Conservation (phyloP, 1,284 basidiomycete genomes). For the Malassezia sp. region DNA sequence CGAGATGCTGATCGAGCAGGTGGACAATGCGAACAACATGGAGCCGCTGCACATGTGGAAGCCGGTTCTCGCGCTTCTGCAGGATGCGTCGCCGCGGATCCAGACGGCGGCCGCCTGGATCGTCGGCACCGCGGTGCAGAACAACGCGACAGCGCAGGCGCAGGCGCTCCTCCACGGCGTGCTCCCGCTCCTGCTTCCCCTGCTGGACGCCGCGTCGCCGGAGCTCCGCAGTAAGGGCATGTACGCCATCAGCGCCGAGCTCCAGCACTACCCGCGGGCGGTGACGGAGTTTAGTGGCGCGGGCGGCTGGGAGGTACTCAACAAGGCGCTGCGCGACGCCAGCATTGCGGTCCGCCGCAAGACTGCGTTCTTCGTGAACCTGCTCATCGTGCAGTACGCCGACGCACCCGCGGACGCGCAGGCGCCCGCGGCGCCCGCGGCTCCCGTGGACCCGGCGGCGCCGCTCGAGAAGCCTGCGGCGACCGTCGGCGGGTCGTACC, state of each 20-base stretch:
- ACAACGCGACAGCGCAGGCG: conserved; percentile 76
- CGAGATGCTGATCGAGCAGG: conserved; percentile 87
- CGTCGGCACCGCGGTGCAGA: conserved; percentile 83
- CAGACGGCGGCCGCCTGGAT: conserved; percentile 75
- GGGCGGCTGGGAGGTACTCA: conserved; percentile 63
- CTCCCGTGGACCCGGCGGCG: conserved; percentile 29
- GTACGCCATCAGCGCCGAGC: conserved; percentile 69
- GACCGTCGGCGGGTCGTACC: conserved; percentile 29
- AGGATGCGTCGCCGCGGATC: conserved; percentile 52
- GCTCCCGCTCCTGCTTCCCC: conserved; percentile 51
- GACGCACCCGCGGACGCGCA: conserved; percentile 4
- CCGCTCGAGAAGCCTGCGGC: conserved; percentile 43
- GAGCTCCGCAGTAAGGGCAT: conserved; percentile 59
- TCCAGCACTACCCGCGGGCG: conserved; percentile 70
- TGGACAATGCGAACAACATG: conserved; percentile 93
- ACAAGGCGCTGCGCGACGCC: conserved; percentile 58
- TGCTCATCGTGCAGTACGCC: conserved; percentile 58
- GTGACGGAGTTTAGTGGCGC: conserved; percentile 55
- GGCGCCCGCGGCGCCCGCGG: conserved; percentile 45
- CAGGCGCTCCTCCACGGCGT: conserved; percentile 58
- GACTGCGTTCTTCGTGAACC: conserved; percentile 68
- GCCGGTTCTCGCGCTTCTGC: conserved; percentile 61
- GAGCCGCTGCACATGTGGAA: conserved; percentile 75
- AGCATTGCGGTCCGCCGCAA: conserved; percentile 70
- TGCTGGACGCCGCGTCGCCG: conserved; percentile 52